Evolutionary conservation across 441 rosid species (phyloP), one percentile per base, ranked within the genome.

Genomic region (Syzygium malaccense): DNA sequence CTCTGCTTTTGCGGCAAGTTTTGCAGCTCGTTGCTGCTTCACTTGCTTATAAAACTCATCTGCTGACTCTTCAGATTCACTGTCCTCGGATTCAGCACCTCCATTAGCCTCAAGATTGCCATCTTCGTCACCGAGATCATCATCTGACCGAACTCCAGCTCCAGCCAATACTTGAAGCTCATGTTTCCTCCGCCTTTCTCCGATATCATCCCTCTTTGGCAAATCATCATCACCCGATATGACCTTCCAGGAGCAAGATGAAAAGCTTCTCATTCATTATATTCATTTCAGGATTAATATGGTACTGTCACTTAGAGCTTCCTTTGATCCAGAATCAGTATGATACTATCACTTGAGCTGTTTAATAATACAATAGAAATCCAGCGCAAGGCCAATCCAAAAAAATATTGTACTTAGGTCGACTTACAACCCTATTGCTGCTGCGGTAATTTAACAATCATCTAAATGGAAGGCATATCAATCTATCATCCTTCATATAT

Each of bases 161-260:
- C 96, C 93, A 58, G 97, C 95, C 91, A 98, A 91, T 89, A 95
- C 98, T 91, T 95, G 93, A 60, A 96, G 95, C 92, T 98, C 99
- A 90, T 94, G 94, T 89, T 96, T 96, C 92, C 96, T 95, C 90
- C 98, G 95, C 89, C 98, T 92, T 92, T 97, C 99, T 89, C 99
- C 99, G 86, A 98, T 95, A 90, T 97, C 98, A 93, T 98, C 99
- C 90, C 99, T 93, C 92, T 87, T 94, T 1, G 99, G 99, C 87
- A 98, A 89, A 92, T 98, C 99, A 91, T 96, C 98, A 86, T 96
- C 99, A 78, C 99, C 99, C 53, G 95, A 95, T 68, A 95, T 80
- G 89, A 93, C 93, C 99, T 96, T 89, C 86, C 86, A 87, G 23
- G 66, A 68, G 28, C 78, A 87, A 53, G 62, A 86, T 85, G 62